Evolutionary conservation across 257 asterid genomes (phyloP).

Genomic region (Rhazya stricta): DNA sequence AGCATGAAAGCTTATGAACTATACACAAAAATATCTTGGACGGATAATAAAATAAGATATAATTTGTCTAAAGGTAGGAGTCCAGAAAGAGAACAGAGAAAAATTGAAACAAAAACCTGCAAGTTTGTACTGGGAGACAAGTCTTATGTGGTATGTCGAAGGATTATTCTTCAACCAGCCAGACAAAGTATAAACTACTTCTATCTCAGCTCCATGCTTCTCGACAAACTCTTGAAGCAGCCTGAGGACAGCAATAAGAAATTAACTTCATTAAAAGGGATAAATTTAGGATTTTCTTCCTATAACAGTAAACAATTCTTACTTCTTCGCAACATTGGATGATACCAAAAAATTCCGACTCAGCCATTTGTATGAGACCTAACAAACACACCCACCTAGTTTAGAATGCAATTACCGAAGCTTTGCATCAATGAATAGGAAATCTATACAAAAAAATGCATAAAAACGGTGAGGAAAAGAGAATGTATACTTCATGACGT

Average conservation of each 20-base stretch:
- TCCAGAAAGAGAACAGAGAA: background rate
- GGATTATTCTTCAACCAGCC: slow-evolving; percentile 81
- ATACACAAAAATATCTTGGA: background rate
- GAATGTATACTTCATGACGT: background rate
- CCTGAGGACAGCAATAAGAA: slow-evolving; percentile 32
- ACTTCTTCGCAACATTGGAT: slow-evolving; percentile 93
- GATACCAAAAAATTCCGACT: slow-evolving; percentile 83
- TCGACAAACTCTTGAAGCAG: slow-evolving; percentile 77
- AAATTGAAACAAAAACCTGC: slow-evolving; percentile 41
- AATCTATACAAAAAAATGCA: background rate
- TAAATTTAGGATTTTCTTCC: background rate
- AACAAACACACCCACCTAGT: slow-evolving; percentile 1
- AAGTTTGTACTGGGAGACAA: slow-evolving; percentile 61
- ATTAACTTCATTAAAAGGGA: background rate
- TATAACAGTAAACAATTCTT: background rate
- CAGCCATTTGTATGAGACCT: slow-evolving; percentile 99
- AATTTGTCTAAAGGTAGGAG: background rate
- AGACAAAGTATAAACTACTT: slow-evolving; percentile 64
- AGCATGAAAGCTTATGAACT: background rate
- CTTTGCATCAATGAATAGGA: background rate
- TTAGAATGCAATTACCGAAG: background rate
- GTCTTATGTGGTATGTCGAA: slow-evolving; percentile 60
- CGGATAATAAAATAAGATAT: background rate
- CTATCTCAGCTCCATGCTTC: slow-evolving; percentile 58
- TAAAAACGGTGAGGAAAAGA: background rate